A percentile compares a stretch with the other conserved stretches of the same genome.
Evolutionary conservation across 2,329 filamentous ascomycete species (phyloP).

Genomic region (Diaporthe sp.): DNA sequence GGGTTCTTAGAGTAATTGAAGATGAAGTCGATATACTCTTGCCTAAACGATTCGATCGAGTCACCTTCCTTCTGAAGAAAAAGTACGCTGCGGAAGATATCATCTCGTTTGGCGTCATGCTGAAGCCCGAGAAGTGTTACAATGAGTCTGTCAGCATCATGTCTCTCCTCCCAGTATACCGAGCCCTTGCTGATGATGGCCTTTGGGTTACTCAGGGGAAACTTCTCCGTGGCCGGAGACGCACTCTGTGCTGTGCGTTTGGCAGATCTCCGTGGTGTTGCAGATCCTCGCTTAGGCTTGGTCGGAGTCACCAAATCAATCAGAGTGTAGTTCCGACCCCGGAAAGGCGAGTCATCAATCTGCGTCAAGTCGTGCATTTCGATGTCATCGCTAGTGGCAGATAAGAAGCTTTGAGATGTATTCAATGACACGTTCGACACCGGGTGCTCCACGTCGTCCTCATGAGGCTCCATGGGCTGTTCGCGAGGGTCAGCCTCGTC

Average conservation of each 20-base stretch:
- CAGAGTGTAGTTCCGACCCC: not conserved
- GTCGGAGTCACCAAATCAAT: slow-evolving; percentile 17
- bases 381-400: slow-evolving; percentile 1
- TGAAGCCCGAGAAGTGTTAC: slow-evolving; percentile 37
- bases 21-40: not conserved
- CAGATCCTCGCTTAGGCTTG: slow-evolving; percentile 9
- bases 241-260: not conserved
- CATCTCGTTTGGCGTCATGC: slow-evolving; percentile 22
- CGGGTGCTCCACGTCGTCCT: slow-evolving; percentile 39
- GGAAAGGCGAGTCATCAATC: slow-evolving; percentile 15
- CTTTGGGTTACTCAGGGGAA: slow-evolving; percentile 9
- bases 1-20: not conserved
- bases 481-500: slow-evolving; percentile 30
- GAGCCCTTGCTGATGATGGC: slow-evolving; percentile 37
- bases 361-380: slow-evolving; percentile 36
- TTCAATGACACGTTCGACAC: not conserved
- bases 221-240: not conserved
- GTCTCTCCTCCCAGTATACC: slow-evolving; percentile 33
- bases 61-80: slow-evolving; percentile 7
- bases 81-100: slow-evolving; percentile 18
- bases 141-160: slow-evolving; percentile 39
- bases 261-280: not conserved
- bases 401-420: slow-evolving; percentile 4
- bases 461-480: slow-evolving; percentile 3
- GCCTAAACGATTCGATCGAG: not conserved